Evolutionary conservation across 1,284 basidiomycete genomes (phyloP).

Genomic region (Takashimella tepidaria): DNA sequence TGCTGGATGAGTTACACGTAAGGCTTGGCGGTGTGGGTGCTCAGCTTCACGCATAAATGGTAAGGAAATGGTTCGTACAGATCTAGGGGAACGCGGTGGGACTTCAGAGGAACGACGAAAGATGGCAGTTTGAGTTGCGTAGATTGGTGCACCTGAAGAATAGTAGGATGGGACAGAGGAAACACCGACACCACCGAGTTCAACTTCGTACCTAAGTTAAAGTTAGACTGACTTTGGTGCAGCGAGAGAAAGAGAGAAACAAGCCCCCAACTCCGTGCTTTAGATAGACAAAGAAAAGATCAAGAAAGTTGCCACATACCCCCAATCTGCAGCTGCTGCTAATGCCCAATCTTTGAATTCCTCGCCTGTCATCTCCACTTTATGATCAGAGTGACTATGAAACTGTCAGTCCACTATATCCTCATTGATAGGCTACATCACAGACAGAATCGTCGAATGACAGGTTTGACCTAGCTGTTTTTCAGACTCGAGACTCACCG

Average conservation of each 20-base stretch:
- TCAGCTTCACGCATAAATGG: constrained; percentile 41
- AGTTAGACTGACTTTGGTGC: constrained; percentile 53
- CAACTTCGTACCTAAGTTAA: constrained; percentile 48
- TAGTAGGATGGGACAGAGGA: constrained; percentile 46
- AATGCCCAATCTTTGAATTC: constrained; percentile 71
- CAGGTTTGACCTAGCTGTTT: too few species aligned
- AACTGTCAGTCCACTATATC: too few species aligned
- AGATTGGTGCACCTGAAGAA: constrained; percentile 41
- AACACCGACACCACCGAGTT: constrained; percentile 43
- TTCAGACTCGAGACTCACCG: constrained; percentile 51
- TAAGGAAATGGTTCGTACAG: constrained; percentile 41
- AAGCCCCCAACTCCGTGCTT: background rate
- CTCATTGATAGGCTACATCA: too few species aligned
- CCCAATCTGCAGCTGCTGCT: constrained; percentile 62
- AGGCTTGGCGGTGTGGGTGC: constrained; percentile 50
- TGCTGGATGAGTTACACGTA: constrained; percentile 52
- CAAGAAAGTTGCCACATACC: constrained; percentile 47
- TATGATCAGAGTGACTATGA: constrained; percentile 65
- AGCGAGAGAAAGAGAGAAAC: background rate
- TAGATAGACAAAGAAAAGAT: too few species aligned
- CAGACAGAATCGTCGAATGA: too few species aligned
- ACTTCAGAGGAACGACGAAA: constrained; percentile 53
- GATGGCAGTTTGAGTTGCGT: constrained; percentile 66
- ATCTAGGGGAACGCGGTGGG: constrained; percentile 45
- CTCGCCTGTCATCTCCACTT: constrained; percentile 82